Conservation (phyloP, 2,329 filamentous ascomycete species). For the Neophaeococcomyces mojaviensis region DNA sequence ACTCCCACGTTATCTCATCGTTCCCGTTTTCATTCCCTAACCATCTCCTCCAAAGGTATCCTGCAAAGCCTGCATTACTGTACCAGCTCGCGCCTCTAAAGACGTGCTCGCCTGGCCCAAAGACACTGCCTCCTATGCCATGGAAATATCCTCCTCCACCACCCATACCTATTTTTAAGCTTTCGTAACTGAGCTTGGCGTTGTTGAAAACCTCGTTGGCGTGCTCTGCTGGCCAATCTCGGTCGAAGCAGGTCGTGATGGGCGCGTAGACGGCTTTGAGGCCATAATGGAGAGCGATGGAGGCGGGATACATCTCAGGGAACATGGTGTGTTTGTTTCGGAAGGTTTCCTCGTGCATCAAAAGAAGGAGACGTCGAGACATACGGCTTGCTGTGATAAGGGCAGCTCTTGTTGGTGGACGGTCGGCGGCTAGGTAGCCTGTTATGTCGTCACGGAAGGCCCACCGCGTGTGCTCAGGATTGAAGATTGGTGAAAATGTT, state of each 20-base stretch:
- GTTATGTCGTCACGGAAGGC: conserved; percentile 63
- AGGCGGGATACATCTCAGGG: conserved; percentile 70
- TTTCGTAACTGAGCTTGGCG: conserved; percentile 42
- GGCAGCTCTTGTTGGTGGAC: conserved; percentile 60
- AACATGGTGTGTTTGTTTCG: conserved; percentile 65
- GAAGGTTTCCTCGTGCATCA: conserved; percentile 69
- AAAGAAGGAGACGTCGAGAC: conserved; percentile 56
- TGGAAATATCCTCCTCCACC: conserved; percentile 26
- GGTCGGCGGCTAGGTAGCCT: conserved; percentile 47
- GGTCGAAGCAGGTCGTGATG: conserved; percentile 51
- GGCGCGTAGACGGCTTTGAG: conserved; percentile 66
- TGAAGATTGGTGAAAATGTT: conserved; percentile 69
- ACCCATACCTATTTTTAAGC: conserved; percentile 35
- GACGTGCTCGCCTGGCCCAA: conserved; percentile 48
- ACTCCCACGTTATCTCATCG: conserved; percentile 17
- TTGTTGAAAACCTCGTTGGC: conserved; percentile 50
- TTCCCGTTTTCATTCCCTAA: conserved; percentile 32
- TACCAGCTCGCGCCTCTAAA: conserved; percentile 49
- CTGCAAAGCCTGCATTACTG: conserved; percentile 45
- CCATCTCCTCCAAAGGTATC: conserved; percentile 51
- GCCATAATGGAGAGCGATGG: conserved; percentile 64
- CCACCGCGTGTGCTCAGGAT: conserved; percentile 64
- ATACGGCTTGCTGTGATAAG: conserved; percentile 66
- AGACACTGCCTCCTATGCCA: conserved; percentile 35
- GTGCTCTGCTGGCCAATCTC: conserved; percentile 48